Percentiles rank a stretch among this genome's conserved stretches.
Evolutionary conservation across 2,329 filamentous ascomycete species (phyloP).

Genomic region (Periconia sp.): DNA sequence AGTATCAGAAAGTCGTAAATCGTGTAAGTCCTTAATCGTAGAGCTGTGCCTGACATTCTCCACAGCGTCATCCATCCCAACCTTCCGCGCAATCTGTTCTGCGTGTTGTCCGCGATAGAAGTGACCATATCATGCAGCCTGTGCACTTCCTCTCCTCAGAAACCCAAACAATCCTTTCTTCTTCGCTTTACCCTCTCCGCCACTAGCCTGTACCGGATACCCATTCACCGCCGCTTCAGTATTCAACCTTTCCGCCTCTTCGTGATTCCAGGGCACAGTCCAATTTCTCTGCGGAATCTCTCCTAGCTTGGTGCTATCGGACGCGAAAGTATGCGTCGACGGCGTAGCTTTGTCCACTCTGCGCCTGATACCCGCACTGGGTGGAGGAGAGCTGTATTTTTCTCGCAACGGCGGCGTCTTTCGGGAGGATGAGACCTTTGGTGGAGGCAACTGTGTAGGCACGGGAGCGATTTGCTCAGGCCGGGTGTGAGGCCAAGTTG

Average conservation of each 20-base stretch:
- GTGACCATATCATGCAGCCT: constrained; percentile 10
- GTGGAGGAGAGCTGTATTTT: constrained; percentile 18
- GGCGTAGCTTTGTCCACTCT: constrained; percentile 44
- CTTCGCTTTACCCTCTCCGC: constrained; percentile 15
- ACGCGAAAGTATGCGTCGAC: constrained; percentile 52
- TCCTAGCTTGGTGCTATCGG: constrained; percentile 55
- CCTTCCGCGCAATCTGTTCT: too few species aligned
- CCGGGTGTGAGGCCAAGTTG: constrained; percentile 29
- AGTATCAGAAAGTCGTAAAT: too few species aligned
- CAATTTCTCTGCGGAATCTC: constrained; percentile 55
- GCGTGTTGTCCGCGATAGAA: too few species aligned
- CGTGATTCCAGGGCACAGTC: constrained; percentile 51
- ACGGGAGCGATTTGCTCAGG: constrained; percentile 15
- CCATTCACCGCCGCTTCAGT: constrained; percentile 37
- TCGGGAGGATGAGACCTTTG: constrained; percentile 2
- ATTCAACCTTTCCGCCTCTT: constrained; percentile 50
- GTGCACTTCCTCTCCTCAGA: constrained; percentile 20
- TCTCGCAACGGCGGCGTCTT: constrained; percentile 7
- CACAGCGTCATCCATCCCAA: too few species aligned
- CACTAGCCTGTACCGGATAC: constrained; percentile 11
- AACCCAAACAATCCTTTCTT: constrained; percentile 31
- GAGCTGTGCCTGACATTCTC: too few species aligned
- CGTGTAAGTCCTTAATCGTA: too few species aligned
- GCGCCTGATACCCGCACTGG: constrained; percentile 23
- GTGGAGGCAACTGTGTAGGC: constrained; percentile 5